Percentiles rank a stretch among this genome's conserved stretches.
Conservation (phyloP, 1,284 basidiomycete genomes). For the Ganoderma multipileum region DNA sequence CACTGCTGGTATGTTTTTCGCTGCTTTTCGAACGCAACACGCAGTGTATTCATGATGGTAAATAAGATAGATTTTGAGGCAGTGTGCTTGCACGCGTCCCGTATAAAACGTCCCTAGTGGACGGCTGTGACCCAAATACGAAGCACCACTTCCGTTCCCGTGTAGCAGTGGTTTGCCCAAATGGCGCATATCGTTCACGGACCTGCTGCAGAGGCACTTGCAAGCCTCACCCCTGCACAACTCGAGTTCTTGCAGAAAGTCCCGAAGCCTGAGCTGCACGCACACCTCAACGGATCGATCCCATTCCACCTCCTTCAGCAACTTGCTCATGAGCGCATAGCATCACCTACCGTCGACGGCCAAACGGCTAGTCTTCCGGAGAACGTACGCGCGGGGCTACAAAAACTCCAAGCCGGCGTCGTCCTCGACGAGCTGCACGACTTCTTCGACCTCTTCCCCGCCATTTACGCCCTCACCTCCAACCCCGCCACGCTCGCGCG, state of each 20-base stretch:
- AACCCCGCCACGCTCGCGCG: conserved; percentile 57
- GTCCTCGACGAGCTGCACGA: conserved; percentile 62
- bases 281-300: conserved; percentile 84
- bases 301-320: conserved; percentile 69
- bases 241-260: conserved; percentile 63
- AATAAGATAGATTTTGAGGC: not conserved
- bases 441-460: conserved; percentile 78
- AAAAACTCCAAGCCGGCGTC: conserved; percentile 58
- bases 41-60: not conserved
- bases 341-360: conserved; percentile 20
- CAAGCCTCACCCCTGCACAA: conserved; percentile 57
- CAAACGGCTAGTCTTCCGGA: conserved; percentile 31
- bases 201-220: conserved; percentile 51
- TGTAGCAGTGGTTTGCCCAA: not conserved
- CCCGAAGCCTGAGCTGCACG: conserved; percentile 84
- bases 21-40: not conserved
- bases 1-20: not conserved
- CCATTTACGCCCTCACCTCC: conserved; percentile 78
- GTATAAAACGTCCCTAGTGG: not conserved
- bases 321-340: conserved; percentile 58
- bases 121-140: conserved; percentile 25
- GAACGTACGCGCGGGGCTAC: conserved; percentile 51
- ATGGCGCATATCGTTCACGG: conserved; percentile 36
- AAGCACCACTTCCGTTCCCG: not conserved
- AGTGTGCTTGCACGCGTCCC: not conserved